phyloP scores from a whole-genome alignment of 371 early-diverging fungal species.

The Lichtheimia ornata region DNA sequence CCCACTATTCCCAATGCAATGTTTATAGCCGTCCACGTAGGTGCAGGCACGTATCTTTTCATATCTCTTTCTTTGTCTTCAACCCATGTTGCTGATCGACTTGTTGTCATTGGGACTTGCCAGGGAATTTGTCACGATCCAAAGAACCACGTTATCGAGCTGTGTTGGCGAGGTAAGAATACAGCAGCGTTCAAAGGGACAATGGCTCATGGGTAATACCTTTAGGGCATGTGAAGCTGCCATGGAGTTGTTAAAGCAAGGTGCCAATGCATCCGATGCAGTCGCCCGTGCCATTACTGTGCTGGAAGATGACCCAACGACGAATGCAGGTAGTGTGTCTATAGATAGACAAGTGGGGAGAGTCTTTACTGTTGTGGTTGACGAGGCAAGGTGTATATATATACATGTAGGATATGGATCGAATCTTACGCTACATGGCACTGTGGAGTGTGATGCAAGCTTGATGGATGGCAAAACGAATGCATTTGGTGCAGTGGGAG shows the following conservation, averaged over 20 bases:
- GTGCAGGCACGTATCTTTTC: slow-evolving; percentile 42
- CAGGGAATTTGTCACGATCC: slow-evolving; percentile 35
- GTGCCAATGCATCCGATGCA: slow-evolving; percentile 27
- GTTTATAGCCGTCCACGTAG: slow-evolving; percentile 64
- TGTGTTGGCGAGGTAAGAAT: slow-evolving; percentile 46
- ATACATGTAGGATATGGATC: slow-evolving; percentile 58
- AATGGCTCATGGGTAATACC: neutral
- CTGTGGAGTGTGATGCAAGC: slow-evolving; percentile 87
- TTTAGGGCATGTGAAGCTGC: slow-evolving; percentile 36
- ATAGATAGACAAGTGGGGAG: too few relatives aligned
- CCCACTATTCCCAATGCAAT: neutral
- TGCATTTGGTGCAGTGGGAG: slow-evolving; percentile 80
- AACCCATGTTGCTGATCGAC: too few relatives aligned
- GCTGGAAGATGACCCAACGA: slow-evolving; percentile 53
- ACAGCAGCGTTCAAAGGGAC: neutral
- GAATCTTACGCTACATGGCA: slow-evolving; percentile 74
- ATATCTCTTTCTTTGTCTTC: too few relatives aligned
- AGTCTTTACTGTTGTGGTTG: too few relatives aligned
- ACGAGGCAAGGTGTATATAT: too few relatives aligned
- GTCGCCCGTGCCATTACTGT: slow-evolving; percentile 35
- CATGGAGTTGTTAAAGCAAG: slow-evolving; percentile 25
- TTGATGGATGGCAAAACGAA: slow-evolving; percentile 73
- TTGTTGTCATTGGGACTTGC: neutral
- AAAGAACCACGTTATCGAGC: slow-evolving; percentile 48
- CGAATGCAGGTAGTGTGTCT: slow-evolving; percentile 42